phyloP scores from a whole-genome alignment of 495 filamentous ascomycete species.

The Trichoderma parareesei region DNA sequence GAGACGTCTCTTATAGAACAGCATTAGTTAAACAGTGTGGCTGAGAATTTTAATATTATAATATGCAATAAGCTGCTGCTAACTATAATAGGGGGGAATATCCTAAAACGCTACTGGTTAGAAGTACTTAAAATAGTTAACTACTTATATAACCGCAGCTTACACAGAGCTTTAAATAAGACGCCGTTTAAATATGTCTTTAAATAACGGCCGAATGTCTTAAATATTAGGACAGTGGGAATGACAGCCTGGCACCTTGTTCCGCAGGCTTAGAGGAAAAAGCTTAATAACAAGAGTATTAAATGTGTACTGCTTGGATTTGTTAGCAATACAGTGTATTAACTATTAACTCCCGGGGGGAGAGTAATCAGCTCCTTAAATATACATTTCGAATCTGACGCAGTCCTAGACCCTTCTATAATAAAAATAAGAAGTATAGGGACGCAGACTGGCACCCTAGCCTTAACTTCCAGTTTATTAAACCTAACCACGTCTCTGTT shows the following conservation, averaged over 20 bases:
- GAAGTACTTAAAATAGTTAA: neutral
- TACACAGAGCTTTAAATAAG: neutral
- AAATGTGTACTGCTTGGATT: neutral
- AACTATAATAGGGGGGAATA: neutral
- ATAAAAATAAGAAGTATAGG: neutral
- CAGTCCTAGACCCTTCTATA: neutral
- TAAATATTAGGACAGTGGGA: neutral
- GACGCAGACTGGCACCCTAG: too few relatives aligned
- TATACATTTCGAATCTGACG: neutral
- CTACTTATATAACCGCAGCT: neutral
- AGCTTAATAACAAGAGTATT: too few relatives aligned
- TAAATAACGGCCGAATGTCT: neutral
- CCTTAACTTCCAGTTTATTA: too few relatives aligned
- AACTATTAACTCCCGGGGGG: neutral
- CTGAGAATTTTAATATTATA: constrained; percentile 6
- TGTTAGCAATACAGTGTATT: neutral
- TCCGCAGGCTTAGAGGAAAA: too few relatives aligned
- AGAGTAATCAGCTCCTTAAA: neutral
- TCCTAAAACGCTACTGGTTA: neutral
- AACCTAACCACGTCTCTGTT: too few relatives aligned
- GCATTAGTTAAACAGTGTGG: neutral
- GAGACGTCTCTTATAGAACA: neutral
- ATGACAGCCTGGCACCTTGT: neutral
- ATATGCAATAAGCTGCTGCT: too few relatives aligned
- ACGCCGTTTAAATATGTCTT: neutral